Base-by-base conservation (phyloP, 805 yeast species). In the Hanseniaspora occidentalis region DNA sequence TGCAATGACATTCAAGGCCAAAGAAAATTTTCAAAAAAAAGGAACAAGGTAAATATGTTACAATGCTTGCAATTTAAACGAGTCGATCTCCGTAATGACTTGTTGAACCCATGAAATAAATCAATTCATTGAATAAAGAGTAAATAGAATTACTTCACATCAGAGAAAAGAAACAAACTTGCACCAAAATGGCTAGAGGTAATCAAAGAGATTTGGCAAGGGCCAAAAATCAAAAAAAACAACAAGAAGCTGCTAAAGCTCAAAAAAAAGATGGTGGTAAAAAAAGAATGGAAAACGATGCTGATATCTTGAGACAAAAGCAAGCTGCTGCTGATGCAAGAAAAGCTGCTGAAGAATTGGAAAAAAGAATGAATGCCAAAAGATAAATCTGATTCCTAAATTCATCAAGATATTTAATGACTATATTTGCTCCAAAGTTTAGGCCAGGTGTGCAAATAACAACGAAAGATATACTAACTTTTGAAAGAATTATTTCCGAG, bases 121-220 rank as follows among this genome's bases (percentile, higher is more conserved):
- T 10, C 18, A 35, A 18, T 13, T 33, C 20, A 33, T 33, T 20
- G 8, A n/a, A n/a, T n/a, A n/a, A n/a, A n/a, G n/a, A n/a, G n/a
- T n/a, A n/a, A n/a, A n/a, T n/a, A n/a, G n/a, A n/a, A n/a, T n/a
- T n/a, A n/a, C n/a, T n/a, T n/a, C n/a, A n/a, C n/a, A 25, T 5
- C 29, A 25, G 29, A 22, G 17, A 31, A 3, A 6, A 29, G 7
- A 21, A 16, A 21, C n/a, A 13, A 11, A 3, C 2, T 7, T n/a
- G 6, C 2, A 10, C 11, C 17, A 23, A 19, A 13, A 88, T 89
- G 96, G 79, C 95, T 40, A 75, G 98, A 67, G 98, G 98, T 24
- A 92, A 89, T 61, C 97, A 92, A 64, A 75, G 98, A 61, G 98
- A 89, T 31, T 71, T 83, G 51, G 96, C 96, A 24, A 74, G 98